Percentiles rank a stretch among this genome's conserved stretches.
phyloP scores from a whole-genome alignment of 2,329 filamentous ascomycete species.

The Colletotrichum cereale region DNA sequence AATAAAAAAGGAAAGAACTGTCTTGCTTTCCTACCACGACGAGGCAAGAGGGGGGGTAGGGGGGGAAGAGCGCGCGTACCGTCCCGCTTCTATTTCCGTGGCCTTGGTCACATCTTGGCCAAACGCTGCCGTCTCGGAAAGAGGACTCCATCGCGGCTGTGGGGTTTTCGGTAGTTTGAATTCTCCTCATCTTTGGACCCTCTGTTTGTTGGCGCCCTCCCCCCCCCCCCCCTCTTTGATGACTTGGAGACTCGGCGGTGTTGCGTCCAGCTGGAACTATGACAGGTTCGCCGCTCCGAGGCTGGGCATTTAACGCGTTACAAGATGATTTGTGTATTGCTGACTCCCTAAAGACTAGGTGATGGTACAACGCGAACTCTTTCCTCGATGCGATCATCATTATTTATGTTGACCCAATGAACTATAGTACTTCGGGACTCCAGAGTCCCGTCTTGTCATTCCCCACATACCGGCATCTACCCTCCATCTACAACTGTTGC shows the following conservation, averaged over 20 bases:
- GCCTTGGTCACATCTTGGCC: slow-evolving; percentile 27
- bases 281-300: neutral
- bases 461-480: neutral
- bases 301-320: neutral
- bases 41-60: neutral
- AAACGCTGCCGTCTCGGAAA: slow-evolving; percentile 1
- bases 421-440: neutral
- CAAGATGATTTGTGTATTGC: neutral
- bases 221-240: neutral
- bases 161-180: no score
- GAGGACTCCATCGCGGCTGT: no score
- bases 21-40: neutral
- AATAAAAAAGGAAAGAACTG: neutral
- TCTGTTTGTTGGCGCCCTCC: no score
- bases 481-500: neutral
- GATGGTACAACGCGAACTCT: no score
- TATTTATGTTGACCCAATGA: slow-evolving; percentile 20
- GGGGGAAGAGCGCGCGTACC: neutral
- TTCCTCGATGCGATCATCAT: neutral
- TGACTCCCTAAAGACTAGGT: neutral
- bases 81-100: slow-evolving; percentile 17
- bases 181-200: neutral
- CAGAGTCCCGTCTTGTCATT: slow-evolving; percentile 14
- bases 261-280: no score
- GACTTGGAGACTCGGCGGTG: neutral